These are phyloP conservation scores for Tylopilus orsonianus DNA, from an alignment of 1,284 basidiomycete species.

Conservation along the genomic window DNA sequence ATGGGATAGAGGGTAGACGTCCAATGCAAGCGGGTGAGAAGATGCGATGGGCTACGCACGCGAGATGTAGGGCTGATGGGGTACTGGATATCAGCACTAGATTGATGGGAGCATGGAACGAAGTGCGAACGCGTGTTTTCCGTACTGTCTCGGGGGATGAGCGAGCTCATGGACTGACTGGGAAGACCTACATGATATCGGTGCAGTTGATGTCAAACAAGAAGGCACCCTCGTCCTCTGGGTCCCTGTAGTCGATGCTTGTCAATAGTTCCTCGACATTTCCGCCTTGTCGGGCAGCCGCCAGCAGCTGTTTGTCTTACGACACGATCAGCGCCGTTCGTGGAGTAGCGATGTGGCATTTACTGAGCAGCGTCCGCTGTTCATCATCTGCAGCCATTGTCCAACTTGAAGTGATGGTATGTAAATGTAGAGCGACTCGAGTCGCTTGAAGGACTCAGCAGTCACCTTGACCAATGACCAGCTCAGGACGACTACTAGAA, in stretches of 20 bases:
- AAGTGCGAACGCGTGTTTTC: conserved; percentile 33
- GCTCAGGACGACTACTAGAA: too few species aligned
- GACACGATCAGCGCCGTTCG: neutral
- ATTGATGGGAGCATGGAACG: conserved; percentile 3
- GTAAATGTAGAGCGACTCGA: neutral
- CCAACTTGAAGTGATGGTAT: neutral
- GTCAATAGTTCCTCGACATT: conserved; percentile 30
- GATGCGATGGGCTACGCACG: conserved; percentile 23
- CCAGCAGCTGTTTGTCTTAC: conserved; percentile 31
- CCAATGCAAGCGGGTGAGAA: neutral
- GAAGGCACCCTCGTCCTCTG: conserved; percentile 17
- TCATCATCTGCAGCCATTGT: conserved; percentile 21
- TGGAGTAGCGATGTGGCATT: neutral
- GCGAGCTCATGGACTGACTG: neutral
- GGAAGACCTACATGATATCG: conserved; percentile 29
- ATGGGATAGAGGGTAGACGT: neutral
- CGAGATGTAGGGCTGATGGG: conserved; percentile 31
- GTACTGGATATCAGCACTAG: conserved; percentile 14
- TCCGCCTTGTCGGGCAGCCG: conserved; percentile 28
- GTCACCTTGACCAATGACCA: too few species aligned
- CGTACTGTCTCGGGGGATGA: conserved; percentile 14
- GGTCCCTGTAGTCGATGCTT: conserved; percentile 21
- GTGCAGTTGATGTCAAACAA: conserved; percentile 34
- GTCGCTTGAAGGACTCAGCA: too few species aligned
- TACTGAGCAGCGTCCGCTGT: conserved; percentile 21